Evolutionary conservation across 495 filamentous ascomycete species (phyloP), one percentile per base, ranked within the genome.

Genomic region (Neurospora hispaniola): DNA sequence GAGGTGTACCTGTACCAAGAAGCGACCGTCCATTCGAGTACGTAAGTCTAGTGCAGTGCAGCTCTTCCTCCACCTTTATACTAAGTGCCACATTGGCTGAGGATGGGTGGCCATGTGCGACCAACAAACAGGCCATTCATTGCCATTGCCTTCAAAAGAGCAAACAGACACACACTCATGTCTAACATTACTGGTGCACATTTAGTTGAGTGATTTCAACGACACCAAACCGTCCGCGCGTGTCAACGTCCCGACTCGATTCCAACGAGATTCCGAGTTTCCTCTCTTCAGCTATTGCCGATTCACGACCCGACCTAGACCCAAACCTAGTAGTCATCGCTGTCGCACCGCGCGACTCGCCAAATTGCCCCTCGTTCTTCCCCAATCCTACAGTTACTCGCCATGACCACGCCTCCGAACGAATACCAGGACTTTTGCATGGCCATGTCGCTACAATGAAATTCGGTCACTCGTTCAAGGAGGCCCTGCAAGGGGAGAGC

Each of bases 381-480:
- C 54, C 27, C 54, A 16, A 66, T 66, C 54, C 54, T 66, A 35
- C 54, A 66, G 27, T 38, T 10, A 66, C 74, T 71, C 79, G 78
- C 75, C 73, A 80, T 80, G 79, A 76, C 46, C 75, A 72, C 72
- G 69, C 69, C n/a, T 70, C 69, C 73, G 62, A 44, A 69, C 66
- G 71, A 71, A 48, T 71, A 72, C 73, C 72, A 75, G 72, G 70
- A 74, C 54, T 43, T 73, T 40, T 71, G 70, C 74, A 71, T 74
- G 73, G 73, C 74, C 69, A 70, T 74, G 43, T 74, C 70, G 42
- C 68, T 71, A 70, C 76, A 69, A 93, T 93, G 91, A 93, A 93
- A 82, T 93, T 93, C 81, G 90, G 86, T n/a, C 90, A 89, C 74
- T 84, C 87, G 48, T 92, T 90, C 77, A 83, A 87, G 72, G 84